Base-by-base conservation (phyloP, 2,329 filamentous ascomycete genomes). In the Alternaria triticimaculans region DNA sequence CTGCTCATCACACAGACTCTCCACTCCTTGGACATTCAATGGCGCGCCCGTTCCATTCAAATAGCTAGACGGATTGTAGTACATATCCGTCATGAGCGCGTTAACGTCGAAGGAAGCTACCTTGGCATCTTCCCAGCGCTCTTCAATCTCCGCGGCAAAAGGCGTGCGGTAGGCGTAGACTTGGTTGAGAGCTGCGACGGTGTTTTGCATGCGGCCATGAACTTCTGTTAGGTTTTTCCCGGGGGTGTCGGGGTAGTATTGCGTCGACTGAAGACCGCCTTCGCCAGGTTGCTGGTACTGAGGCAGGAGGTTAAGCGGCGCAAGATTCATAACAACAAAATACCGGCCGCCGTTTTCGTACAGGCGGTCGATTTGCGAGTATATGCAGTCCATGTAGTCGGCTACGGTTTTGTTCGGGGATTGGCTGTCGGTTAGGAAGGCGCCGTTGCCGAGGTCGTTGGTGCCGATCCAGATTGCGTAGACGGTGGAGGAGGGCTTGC, bases 381-480 rank as follows among this genome's bases (percentile, higher is more conserved):
- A 93, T 2, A 93, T 82, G 74, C 92, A 94, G 65, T 90, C 86
- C 4, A 89, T 84, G 72, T 90, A 93, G 72, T 89, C 85, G 2
- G 84, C 82, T 6, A 94, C 84, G 2, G 87, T 89, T 23, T 87
- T 88, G 12, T 85, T 86, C 0, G 81, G 70, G 5, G 85, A 78
- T 74, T 93, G 89, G 23, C 83, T 84, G 73, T 93, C 90, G 5
- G 85, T 88, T 30, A 94, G 77, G 73, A 94, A 90, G 9, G 86
- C 90, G 55, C 84, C 79, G 60, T 83, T 84, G 21, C 92, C 91
- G 10, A 95, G 82, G 72, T 96, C 92, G 74, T 95, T 95, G 23
- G 91, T 94, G 4, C 92, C 92, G 71, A 94, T 93, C 90, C 90
- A 94, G 55, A 94, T 86, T 1, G 88, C 85, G 72, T 93, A 94